A percentile compares a stretch with the other conserved stretches of the same genome.
Evolutionary conservation across 2,329 filamentous ascomycete species (phyloP).

Genomic region (Diaporthe vexans): DNA sequence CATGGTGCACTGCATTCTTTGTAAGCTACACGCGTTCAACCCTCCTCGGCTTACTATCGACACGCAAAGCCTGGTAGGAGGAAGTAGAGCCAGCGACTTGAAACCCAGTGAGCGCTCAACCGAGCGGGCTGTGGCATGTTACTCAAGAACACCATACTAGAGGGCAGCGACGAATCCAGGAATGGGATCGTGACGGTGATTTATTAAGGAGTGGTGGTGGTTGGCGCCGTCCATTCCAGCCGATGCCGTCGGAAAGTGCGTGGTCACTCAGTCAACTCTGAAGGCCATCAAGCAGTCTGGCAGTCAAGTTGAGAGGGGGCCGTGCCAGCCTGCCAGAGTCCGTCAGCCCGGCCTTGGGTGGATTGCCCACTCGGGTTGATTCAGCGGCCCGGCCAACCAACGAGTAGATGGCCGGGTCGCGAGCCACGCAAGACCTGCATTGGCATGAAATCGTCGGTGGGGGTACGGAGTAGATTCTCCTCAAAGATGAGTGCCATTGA

Average conservation of each 20-base stretch:
- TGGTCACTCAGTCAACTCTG: not conserved
- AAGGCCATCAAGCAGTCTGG: not conserved
- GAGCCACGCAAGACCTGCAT: slow-evolving; percentile 3
- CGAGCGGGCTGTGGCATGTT: slow-evolving; percentile 3
- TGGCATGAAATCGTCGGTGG: not conserved
- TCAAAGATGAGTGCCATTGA: not conserved
- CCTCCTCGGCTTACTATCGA: not conserved
- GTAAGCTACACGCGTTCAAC: not conserved
- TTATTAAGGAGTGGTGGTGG: not conserved
- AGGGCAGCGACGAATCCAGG: not conserved
- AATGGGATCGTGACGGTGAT: not conserved
- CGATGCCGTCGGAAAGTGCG: too few species aligned
- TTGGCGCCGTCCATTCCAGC: slow-evolving; percentile 5
- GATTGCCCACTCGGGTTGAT: not conserved
- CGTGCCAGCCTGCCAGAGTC: not conserved
- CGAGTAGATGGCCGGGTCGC: not conserved
- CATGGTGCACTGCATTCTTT: not conserved
- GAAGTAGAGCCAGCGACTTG: not conserved
- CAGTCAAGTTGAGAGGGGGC: too few species aligned
- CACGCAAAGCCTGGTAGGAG: not conserved
- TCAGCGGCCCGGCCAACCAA: not conserved
- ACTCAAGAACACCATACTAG: not conserved
- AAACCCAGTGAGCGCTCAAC: not conserved
- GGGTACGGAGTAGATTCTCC: not conserved
- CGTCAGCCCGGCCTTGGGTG: too few species aligned